These are phyloP conservation scores for Lomentospora prolificans DNA, from an alignment of 2,329 filamentous ascomycete genomes.

Conservation along the genomic window DNA sequence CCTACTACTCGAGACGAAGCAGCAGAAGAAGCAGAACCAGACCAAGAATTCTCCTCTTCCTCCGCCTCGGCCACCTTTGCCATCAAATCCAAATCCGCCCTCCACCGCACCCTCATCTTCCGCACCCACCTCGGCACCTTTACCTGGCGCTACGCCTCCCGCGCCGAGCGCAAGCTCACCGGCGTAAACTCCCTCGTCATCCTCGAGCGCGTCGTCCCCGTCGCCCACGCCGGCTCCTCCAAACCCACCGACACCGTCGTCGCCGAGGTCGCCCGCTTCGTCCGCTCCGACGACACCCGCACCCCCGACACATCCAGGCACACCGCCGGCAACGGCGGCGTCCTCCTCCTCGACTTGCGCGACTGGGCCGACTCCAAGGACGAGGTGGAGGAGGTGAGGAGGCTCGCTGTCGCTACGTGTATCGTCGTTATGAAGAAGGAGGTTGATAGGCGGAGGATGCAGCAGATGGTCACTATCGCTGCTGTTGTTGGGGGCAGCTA, in stretches of 20 bases:
- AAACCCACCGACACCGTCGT: slow-evolving; percentile 17
- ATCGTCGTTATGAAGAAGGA: slow-evolving; percentile 57
- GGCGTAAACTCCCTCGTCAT: slow-evolving; percentile 35
- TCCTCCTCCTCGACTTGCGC: slow-evolving; percentile 32
- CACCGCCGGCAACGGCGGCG: slow-evolving; percentile 40
- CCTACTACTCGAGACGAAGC: no score
- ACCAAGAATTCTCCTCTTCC: not conserved
- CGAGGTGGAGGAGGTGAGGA: slow-evolving; percentile 20
- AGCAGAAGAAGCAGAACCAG: not conserved
- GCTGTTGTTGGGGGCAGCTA: slow-evolving; percentile 16
- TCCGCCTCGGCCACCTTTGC: slow-evolving; percentile 23
- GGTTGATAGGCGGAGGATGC: slow-evolving; percentile 43
- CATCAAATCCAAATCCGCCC: slow-evolving; percentile 17
- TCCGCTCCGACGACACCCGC: slow-evolving; percentile 29
- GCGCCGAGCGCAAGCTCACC: slow-evolving; percentile 32
- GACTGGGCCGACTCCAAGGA: slow-evolving; percentile 24
- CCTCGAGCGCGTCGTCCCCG: slow-evolving; percentile 34
- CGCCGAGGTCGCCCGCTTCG: slow-evolving; percentile 28
- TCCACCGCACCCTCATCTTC: slow-evolving; percentile 32
- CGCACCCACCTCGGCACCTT: slow-evolving; percentile 38
- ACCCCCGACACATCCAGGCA: slow-evolving; percentile 25
- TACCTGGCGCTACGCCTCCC: slow-evolving; percentile 45
- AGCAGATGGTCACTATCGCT: slow-evolving; percentile 38
- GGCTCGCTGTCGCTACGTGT: slow-evolving; percentile 45
- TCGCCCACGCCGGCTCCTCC: slow-evolving; percentile 9